Evolutionary conservation across 768 basidiomycete species (phyloP).

Genomic region (Boletus insuetus): DNA sequence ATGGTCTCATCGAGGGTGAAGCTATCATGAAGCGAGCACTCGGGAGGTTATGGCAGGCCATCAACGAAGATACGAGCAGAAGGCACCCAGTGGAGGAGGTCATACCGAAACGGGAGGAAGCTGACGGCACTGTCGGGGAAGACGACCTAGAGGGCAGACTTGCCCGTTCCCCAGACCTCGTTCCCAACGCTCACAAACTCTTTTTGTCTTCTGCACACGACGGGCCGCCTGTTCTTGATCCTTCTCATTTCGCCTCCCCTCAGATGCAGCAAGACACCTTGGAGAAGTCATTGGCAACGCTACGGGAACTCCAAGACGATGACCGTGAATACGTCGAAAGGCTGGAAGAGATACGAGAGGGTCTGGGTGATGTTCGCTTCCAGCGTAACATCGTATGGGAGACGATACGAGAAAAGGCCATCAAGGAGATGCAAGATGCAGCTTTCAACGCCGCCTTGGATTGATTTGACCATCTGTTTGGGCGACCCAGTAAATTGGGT

Average conservation of each 20-base stretch:
- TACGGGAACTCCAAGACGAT: conserved; percentile 84
- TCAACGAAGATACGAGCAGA: conserved; percentile 65
- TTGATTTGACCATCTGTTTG: conserved; percentile 7
- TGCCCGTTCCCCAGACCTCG: conserved; percentile 63
- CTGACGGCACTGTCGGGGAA: conserved; percentile 50
- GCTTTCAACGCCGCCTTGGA: conserved; percentile 40
- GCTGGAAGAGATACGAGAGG: conserved; percentile 79
- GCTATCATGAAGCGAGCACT: conserved; percentile 68
- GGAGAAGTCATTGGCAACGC: conserved; percentile 68
- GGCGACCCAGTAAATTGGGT: neutral
- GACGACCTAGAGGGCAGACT: conserved; percentile 43
- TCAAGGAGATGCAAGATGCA: conserved; percentile 71
- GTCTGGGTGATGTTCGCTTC: conserved; percentile 67
- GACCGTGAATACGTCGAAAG: conserved; percentile 85
- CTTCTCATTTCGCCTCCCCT: conserved; percentile 60
- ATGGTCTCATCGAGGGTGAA: conserved; percentile 82
- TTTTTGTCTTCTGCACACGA: conserved; percentile 57
- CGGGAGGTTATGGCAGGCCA: conserved; percentile 78
- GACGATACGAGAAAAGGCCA: conserved; percentile 67
- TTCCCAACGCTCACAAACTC: conserved; percentile 61
- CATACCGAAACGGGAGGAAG: conserved; percentile 67
- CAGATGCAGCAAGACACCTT: conserved; percentile 67
- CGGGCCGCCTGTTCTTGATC: conserved; percentile 48
- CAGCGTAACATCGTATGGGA: conserved; percentile 78
- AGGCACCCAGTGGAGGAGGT: conserved; percentile 37